Base-by-base conservation (phyloP, 352 stramenopile genomes). In the Phytophthora tentaculata region DNA sequence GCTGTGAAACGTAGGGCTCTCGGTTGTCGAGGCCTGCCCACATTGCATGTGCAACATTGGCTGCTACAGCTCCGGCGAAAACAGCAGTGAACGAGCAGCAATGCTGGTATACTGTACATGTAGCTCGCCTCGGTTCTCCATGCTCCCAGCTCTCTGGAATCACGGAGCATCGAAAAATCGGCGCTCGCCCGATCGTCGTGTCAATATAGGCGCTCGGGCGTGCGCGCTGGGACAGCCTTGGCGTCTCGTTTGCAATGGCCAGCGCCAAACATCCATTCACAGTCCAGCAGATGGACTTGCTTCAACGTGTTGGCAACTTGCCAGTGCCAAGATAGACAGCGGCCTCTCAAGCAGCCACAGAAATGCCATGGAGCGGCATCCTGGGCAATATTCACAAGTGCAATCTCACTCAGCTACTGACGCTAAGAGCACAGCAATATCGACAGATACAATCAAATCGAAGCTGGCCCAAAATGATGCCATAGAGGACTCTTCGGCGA, bases 151-250 rank as follows among this genome's bases (percentile, higher is more conserved):
- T n/a, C n/a, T n/a, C n/a, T n/a, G n/a, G n/a, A n/a, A n/a, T n/a
- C 58, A 23, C 14, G 41, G 19, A 24, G 35, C 20, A 49, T 65
- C 48, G 58, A 56, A 55, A n/a, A 56, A 41, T 62, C 43, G 24
- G 29, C 22, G 50, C 16, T 66, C 49, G 59, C 50, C 37, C 13
- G 28, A 63, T 62, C 58, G 60, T 63, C 59, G 61, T 49, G 39
- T n/a, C 52, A 51, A 56, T 65, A 70, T 70, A 70, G 63, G 63
- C 47, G 55, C 47, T 32, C 10, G 20, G 22, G 62, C 62, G 64
- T 71, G 64, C 64, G 64, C 59, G 63, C 51, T 69, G 54, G 62
- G 64, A 71, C 64, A 71, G 64, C 50, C 64, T 61, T 19, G 29
- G 26, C 19, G 63, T 5, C 63, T n/a, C 63, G 64, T 67, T 67